Base-by-base conservation (phyloP, 2,329 filamentous ascomycete species). In the Cytospora schulzeri region DNA sequence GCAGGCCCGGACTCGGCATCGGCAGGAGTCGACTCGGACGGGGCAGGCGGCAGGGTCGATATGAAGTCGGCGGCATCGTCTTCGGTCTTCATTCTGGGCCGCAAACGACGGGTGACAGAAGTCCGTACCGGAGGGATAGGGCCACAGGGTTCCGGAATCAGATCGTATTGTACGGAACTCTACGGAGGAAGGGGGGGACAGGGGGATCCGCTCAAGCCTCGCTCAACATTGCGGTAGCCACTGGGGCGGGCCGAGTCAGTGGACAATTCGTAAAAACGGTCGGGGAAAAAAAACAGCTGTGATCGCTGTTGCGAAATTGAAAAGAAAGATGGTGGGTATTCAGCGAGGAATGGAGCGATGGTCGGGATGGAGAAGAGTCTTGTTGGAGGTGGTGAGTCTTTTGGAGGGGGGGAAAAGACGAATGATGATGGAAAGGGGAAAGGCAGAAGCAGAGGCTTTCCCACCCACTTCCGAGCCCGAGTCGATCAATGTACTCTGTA, bases 61-160 rank as follows among this genome's bases (percentile, higher is more conserved):
- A 66, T 59, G 15, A 59, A 51, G 35, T 65, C 66, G 56, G 65
- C 28, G 55, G 64, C 55, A 45, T 67, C 66, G 60, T 67, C 64
- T 67, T 67, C 66, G 64, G 66, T 67, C 66, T 67, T 67, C 66
- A 67, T 67, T 52, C 53, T 63, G 59, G 38, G 52, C 52, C 52
- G 57, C 33, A 35, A 12, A 51, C 52, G 59, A 48, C 14, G 38
- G 56, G 53, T 12, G 41, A 54, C 50, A 53, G 38, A 29, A 38
- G 22, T 35, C 51, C 53, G 33, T 29, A 19, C 50, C 51, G 57
- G 57, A 29, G 31, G 51, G 45, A 35, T 33, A 57, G 61, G 55
- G 56, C 50, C 62, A 59, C 62, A 54, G 29, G 28, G 29, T 29
- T 57, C 65, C 65, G 65, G 55, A 38, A 62, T 52, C 60, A 53